Evolutionary conservation across 768 basidiomycete genomes (phyloP).

Genomic region (Boletus reticulatus): DNA sequence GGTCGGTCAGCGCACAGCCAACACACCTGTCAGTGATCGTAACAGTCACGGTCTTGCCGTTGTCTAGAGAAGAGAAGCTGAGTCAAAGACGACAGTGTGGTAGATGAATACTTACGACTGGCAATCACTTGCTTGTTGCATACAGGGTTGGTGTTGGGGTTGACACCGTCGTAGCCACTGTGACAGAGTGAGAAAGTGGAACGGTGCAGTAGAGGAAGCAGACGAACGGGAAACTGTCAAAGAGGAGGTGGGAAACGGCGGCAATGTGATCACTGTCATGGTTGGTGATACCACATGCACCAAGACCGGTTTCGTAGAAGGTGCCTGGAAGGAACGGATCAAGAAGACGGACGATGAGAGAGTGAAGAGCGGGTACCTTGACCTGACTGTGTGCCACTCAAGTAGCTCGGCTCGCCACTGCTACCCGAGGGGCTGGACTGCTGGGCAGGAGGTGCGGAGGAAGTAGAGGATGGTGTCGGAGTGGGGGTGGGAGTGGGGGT

Average conservation of each 20-base stretch:
- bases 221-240: constrained; percentile 36
- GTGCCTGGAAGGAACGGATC: constrained; percentile 26
- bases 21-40: constrained; percentile 61
- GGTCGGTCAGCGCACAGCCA: constrained; percentile 47
- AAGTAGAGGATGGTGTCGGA: constrained; percentile 1
- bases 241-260: constrained; percentile 36
- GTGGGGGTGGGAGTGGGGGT: background rate
- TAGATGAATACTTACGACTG: constrained; percentile 41
- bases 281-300: constrained; percentile 41
- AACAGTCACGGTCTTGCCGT: constrained; percentile 49
- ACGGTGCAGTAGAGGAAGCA: background rate
- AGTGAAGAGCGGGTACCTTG: constrained; percentile 33
- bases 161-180: constrained; percentile 53
- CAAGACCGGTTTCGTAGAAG: constrained; percentile 35
- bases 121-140: constrained; percentile 49
- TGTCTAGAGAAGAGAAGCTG: constrained; percentile 37
- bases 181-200: background rate
- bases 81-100: background rate
- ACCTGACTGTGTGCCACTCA: constrained; percentile 50
- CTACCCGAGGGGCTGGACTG: constrained; percentile 6
- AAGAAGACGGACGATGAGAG: background rate
- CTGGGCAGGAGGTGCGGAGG: constrained; percentile 12
- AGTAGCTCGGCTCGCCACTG: constrained; percentile 34
- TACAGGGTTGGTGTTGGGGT: constrained; percentile 78
- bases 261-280: constrained; percentile 28